Percentiles rank a stretch among this genome's conserved stretches.
phyloP scores from a whole-genome alignment of 2,329 filamentous ascomycete genomes.

The Penicillium sumatraense region DNA sequence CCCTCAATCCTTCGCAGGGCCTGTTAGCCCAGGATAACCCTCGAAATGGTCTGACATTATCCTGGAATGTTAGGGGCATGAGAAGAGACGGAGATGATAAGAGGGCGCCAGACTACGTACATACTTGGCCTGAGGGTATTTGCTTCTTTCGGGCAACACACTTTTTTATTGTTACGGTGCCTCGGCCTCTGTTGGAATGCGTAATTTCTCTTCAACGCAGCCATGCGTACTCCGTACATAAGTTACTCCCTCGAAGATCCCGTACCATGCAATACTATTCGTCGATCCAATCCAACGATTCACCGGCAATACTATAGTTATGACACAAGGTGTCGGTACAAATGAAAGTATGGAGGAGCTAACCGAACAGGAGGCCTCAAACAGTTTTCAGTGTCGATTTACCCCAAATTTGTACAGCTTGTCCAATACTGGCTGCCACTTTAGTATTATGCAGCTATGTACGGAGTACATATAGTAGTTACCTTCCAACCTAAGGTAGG shows the following conservation, averaged over 20 bases:
- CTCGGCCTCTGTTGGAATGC: constrained; percentile 10
- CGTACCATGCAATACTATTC: constrained; percentile 13
- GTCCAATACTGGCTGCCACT: background rate
- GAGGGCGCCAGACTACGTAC: background rate
- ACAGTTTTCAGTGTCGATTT: background rate
- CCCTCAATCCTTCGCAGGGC: constrained; percentile 6
- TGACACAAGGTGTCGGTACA: background rate
- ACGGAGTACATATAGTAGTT: no score
- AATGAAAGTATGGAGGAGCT: no score
- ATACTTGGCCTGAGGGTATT: background rate
- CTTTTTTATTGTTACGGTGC: background rate
- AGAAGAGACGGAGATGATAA: background rate
- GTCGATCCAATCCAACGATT: constrained; percentile 21
- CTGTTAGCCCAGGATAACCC: background rate
- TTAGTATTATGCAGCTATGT: no score
- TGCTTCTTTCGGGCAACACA: constrained; percentile 3
- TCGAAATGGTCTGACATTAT: constrained; percentile 7
- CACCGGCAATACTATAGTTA: constrained; percentile 5
- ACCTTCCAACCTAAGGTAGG: no score
- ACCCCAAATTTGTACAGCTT: background rate
- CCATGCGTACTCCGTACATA: constrained; percentile 10
- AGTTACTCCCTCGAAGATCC: constrained; percentile 11
- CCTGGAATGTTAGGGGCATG: constrained; percentile 23
- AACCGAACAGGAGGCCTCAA: background rate
- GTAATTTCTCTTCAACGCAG: constrained; percentile 12